Evolutionary conservation across 768 basidiomycete species (phyloP).

Genomic region (Mycena crocata): DNA sequence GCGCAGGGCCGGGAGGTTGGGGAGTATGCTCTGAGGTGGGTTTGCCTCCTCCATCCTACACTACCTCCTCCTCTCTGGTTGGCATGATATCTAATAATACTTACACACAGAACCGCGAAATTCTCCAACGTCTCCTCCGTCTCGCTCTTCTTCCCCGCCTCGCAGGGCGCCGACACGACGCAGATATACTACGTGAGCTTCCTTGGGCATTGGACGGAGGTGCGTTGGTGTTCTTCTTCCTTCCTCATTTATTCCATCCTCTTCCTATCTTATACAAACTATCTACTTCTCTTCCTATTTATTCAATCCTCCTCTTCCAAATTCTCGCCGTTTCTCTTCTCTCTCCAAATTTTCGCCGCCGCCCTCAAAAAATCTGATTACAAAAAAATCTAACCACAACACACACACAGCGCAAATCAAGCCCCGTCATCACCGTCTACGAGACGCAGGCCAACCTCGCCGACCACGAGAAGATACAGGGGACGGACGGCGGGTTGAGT

Average conservation of each 20-base stretch:
- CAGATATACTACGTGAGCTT: slow-evolving; percentile 89
- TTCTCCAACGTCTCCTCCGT: slow-evolving; percentile 86
- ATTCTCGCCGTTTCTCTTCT: too few species aligned
- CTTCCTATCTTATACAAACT: too few species aligned
- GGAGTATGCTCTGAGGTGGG: slow-evolving; percentile 87
- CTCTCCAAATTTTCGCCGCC: too few species aligned
- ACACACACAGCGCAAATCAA: slow-evolving; percentile 70
- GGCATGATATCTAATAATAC: not conserved
- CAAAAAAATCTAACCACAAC: too few species aligned
- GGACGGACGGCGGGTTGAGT: slow-evolving; percentile 72
- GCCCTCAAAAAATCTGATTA: too few species aligned
- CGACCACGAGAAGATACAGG: slow-evolving; percentile 89
- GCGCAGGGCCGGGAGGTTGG: slow-evolving; percentile 81
- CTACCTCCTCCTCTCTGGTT: not conserved
- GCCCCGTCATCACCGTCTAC: slow-evolving; percentile 88
- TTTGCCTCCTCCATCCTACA: not conserved
- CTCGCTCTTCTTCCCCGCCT: slow-evolving; percentile 85
- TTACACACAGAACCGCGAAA: slow-evolving; percentile 74
- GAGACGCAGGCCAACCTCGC: slow-evolving; percentile 89
- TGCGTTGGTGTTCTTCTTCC: too few species aligned
- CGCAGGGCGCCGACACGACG: slow-evolving; percentile 82
- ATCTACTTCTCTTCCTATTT: too few species aligned
- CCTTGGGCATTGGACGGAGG: slow-evolving; percentile 84
- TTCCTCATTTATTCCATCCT: too few species aligned
- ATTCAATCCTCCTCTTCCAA: too few species aligned